Evolutionary conservation across 2,329 filamentous ascomycete genomes (phyloP).

Genomic region (Purpureocillium lavendulum): DNA sequence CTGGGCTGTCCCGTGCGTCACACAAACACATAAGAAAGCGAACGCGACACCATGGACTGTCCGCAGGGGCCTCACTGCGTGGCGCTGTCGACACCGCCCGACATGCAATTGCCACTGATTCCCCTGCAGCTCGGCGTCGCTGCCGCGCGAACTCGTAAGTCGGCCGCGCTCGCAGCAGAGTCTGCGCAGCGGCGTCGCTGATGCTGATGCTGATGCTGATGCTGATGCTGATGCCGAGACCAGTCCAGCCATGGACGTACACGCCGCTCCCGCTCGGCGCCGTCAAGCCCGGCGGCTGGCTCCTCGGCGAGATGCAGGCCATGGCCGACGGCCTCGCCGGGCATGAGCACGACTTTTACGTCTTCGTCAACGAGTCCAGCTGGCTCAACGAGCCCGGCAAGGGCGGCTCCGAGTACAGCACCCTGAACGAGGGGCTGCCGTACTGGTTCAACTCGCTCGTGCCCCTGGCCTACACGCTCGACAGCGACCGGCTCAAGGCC

Average conservation of each 20-base stretch:
- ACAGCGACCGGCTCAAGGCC: conserved; percentile 30
- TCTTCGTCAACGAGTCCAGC: conserved; percentile 37
- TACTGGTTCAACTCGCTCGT: conserved; percentile 56
- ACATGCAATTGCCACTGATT: not conserved
- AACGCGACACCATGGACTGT: no score
- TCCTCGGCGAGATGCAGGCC: conserved; percentile 38
- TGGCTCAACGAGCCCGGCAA: conserved; percentile 27
- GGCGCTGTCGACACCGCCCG: no score
- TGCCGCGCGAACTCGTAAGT: conserved; percentile 2
- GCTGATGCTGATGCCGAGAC: no score
- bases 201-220: no score
- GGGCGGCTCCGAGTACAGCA: conserved; percentile 44
- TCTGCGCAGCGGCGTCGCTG: not conserved
- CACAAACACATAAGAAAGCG: no score
- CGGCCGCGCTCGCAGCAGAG: not conserved
- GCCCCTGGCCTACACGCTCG: conserved; percentile 42
- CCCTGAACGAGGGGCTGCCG: conserved; percentile 46
- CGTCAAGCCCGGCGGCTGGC: conserved; percentile 42
- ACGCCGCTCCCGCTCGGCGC: conserved; percentile 34
- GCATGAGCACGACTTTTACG: conserved; percentile 45
- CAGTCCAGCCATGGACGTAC: conserved; percentile 13
- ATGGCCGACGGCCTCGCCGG: conserved; percentile 43
- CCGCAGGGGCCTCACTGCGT: no score
- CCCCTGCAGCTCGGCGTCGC: no score
- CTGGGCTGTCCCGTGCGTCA: no score